These are phyloP conservation scores for Syzygium grande DNA, from an alignment of 345 rosid species.

Conservation along the genomic window DNA sequence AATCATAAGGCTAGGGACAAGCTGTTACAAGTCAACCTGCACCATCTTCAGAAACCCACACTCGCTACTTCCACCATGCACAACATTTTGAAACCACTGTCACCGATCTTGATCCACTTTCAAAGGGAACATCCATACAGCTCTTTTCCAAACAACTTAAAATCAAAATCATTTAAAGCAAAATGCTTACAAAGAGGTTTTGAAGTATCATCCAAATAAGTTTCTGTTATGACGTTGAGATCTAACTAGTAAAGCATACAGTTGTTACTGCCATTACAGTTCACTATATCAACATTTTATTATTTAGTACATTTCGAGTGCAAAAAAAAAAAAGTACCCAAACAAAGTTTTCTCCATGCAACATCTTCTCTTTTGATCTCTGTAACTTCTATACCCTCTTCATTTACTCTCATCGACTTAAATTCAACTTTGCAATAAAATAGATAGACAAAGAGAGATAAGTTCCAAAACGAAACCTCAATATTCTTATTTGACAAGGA, in stretches of 20 bases:
- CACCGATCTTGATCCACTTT: neutral
- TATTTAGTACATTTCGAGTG: neutral
- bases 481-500: neutral
- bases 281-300: neutral
- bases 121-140: neutral
- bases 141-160: neutral
- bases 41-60: neutral
- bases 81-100: neutral
- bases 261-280: neutral
- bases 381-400: neutral
- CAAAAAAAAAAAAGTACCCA: neutral
- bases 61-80: neutral
- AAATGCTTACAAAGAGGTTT: neutral
- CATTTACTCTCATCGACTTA: neutral
- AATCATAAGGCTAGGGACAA: neutral
- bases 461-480: neutral
- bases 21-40: neutral
- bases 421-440: neutral
- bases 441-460: accelerated
- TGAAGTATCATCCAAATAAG: neutral
- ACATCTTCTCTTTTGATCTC: neutral
- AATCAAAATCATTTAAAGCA: neutral
- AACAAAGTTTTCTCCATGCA: neutral
- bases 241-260: neutral
- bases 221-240: neutral